phyloP scores from a whole-genome alignment of 2,329 filamentous ascomycete species.

The Fusarium oxysporum region DNA sequence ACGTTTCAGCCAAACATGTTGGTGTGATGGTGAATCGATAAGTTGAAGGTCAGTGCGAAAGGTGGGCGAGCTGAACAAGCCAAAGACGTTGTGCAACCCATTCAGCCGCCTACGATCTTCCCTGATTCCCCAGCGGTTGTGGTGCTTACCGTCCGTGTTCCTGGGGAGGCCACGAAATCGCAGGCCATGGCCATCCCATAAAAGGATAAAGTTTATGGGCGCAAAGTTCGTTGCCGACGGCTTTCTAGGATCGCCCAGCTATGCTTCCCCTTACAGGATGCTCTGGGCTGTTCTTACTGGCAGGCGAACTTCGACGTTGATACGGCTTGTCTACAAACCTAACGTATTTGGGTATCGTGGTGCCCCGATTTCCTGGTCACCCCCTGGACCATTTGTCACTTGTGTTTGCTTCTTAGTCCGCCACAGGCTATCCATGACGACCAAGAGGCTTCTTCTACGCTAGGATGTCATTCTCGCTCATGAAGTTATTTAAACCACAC shows the following conservation, averaged over 20 bases:
- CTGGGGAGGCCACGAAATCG: background rate
- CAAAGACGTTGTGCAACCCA: conserved; percentile 3
- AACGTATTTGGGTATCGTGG: conserved; percentile 24
- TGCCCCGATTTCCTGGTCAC: conserved; percentile 1
- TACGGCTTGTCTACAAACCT: conserved; percentile 8
- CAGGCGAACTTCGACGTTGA: conserved; percentile 13
- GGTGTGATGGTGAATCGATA: conserved; percentile 8
- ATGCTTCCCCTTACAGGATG: conserved; percentile 22
- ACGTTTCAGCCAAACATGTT: background rate
- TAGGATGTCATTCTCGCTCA: conserved; percentile 6
- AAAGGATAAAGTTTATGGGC: conserved; percentile 2
- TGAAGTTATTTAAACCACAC: conserved; percentile 37
- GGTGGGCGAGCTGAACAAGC: conserved; percentile 11
- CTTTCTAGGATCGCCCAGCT: conserved; percentile 14
- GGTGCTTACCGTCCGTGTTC: conserved; percentile 8
- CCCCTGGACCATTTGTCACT: conserved; percentile 10
- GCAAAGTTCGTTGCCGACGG: conserved; percentile 26
- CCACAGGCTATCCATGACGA: conserved; percentile 17
- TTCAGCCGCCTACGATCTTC: background rate
- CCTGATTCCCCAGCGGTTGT: background rate
- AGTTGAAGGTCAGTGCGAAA: conserved; percentile 7
- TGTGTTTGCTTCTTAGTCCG: conserved; percentile 9
- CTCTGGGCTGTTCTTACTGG: conserved; percentile 8
- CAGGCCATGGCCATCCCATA: background rate
- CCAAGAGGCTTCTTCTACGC: conserved; percentile 22